These are phyloP conservation scores for Coprinopsis marcescibilis DNA, from an alignment of 768 basidiomycete genomes.

Conservation along the genomic window DNA sequence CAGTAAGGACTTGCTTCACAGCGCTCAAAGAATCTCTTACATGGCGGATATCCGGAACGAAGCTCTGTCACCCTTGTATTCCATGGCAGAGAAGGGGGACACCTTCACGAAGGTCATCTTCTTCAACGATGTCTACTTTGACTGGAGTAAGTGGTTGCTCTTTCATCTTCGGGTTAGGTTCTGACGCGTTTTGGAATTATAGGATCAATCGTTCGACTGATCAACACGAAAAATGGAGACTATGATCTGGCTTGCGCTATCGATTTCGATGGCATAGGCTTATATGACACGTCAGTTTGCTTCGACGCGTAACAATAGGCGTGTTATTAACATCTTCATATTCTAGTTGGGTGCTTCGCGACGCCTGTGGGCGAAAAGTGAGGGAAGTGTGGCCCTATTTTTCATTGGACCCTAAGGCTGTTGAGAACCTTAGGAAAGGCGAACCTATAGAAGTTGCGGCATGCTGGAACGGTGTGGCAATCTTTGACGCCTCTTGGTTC, in stretches of 20 bases:
- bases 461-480: constrained; percentile 1
- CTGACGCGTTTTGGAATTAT: too few species aligned
- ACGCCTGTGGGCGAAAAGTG: background rate
- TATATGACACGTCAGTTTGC: constrained; percentile 6
- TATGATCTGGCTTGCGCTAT: constrained; percentile 1
- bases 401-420: background rate
- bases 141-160: constrained; percentile 1
- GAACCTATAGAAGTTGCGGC: constrained; percentile 1
- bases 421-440: background rate
- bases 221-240: constrained; percentile 1
- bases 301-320: background rate
- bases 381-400: constrained; percentile 4
- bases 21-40: background rate
- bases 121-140: constrained; percentile 2
- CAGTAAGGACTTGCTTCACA: background rate
- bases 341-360: constrained; percentile 1
- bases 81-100: background rate
- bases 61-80: background rate
- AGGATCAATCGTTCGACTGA: constrained; percentile 1
- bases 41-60: constrained; percentile 3
- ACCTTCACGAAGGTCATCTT: background rate
- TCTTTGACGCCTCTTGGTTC: constrained; percentile 3
- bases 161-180: background rate
- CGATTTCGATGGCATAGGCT: constrained; percentile 2
- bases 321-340: background rate